Evolutionary conservation across 495 filamentous ascomycete species (phyloP).

Genomic region (Venustampulla echinocandica): DNA sequence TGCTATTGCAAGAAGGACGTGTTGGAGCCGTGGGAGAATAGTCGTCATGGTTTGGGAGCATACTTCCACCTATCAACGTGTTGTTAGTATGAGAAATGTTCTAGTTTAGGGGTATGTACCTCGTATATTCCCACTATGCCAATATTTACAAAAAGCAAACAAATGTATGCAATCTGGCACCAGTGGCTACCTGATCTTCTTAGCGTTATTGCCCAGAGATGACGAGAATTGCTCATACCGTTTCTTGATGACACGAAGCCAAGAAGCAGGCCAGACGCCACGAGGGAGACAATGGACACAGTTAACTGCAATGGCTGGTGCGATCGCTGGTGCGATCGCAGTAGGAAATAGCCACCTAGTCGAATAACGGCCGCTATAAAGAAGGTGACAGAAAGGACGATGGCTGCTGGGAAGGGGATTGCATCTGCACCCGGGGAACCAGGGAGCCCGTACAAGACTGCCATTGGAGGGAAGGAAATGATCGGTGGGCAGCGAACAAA

Average conservation of each 20-base stretch:
- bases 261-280: slow-evolving; percentile 1
- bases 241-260: not conserved
- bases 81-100: not conserved
- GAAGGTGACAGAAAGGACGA: not conserved
- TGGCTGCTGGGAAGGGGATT: slow-evolving; percentile 1
- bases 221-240: slow-evolving; percentile 1
- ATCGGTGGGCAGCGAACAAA: slow-evolving; percentile 2
- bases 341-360: slow-evolving; percentile 1
- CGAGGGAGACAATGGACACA: not conserved
- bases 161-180: slow-evolving; percentile 2
- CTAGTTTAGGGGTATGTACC: not conserved
- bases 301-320: slow-evolving; percentile 3
- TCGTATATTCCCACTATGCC: slow-evolving; percentile 1
- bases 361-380: slow-evolving; percentile 3
- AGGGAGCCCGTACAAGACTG: not conserved
- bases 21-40: not conserved
- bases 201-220: not conserved
- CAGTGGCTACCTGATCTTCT: slow-evolving; percentile 1
- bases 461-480: too few species aligned
- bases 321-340: too few species aligned
- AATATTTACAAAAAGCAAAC: slow-evolving; percentile 3
- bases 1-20: not conserved
- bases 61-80: not conserved
- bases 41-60: not conserved
- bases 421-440: not conserved